Evolutionary conservation across 306 rosid species (phyloP), one percentile per base, ranked within the genome.

Genomic region (Rosa persica): DNA sequence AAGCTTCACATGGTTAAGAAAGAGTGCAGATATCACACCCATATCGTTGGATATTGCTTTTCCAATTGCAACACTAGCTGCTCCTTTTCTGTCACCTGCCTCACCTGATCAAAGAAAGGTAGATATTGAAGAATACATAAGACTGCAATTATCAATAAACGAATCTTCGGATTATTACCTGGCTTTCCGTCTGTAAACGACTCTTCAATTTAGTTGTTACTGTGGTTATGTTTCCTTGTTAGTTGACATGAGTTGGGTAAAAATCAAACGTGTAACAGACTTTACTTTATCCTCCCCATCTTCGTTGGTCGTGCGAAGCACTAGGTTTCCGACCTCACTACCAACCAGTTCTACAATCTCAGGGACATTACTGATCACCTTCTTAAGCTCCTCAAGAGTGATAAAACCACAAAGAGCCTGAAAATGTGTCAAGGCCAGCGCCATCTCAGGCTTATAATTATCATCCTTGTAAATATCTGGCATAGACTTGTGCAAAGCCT

Each of bases 181-280:
- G 66, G 25, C 38, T 60, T 60, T 25, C 66, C 13, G 2, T 12
- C 3, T 60, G 38, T 12, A 60, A 60, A 10, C 19, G 38, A 25
- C 17, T 11, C 7, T n/a, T 60, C 38, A 60, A 23, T 25, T 60
- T 60, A 10, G 66, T 60, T 23, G 66, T 60, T 12, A 25, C 38
- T 12, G 38, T 25, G 15, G 17, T 25, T 25, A 60, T 12, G 2
- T 60, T 8, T 25, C 39, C 30, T 3, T 61, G 39, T 5, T n/a
- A 25, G 67, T 25, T 61, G 67, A 61, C 67, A 61, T 61, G 20
- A 61, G 67, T 61, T 61, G 67, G 67, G 67, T 27, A 12, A 61
- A 61, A 11, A 27, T 25, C 5, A 27, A 25, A 25, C 39, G 67
- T 25, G 25, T 3, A 12, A 12, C 39, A 60, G 67, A 60, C 39